Evolutionary conservation across 192 early-diverging fungal species (phyloP), one percentile per base, ranked within the genome.

Genomic region (Backusella morwellensis): DNA sequence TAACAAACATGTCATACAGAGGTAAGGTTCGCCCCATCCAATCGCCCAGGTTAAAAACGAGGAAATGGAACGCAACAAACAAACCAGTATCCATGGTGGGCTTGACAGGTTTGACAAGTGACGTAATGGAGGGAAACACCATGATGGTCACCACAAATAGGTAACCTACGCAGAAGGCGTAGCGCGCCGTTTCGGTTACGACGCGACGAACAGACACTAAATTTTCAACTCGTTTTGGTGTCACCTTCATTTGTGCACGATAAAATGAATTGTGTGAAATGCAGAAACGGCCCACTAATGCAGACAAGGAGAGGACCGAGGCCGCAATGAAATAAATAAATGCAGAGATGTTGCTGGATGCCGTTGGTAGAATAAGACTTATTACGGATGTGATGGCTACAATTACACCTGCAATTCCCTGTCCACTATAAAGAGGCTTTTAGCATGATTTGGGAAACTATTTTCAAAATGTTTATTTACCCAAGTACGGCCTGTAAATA

Each of bases 61-160:
- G 82, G 73, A 94, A 95, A 68, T 93, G 93, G 44, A 93, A 82
- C 0, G 92, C 87, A 32, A 92, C 87, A 84, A 92, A 92, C 38
- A 90, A 73, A 70, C 87, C 83, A 41, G 82, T 85, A 75, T 87
- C 68, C 75, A 85, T 74, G 6, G 35, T 19, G 26, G 23, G 9
- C 9, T 36, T 44, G 42, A 80, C 79, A 29, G 90, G 88, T 70
- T 88, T 86, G 56, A 95, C 88, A 35, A 91, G 80, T 1, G 91
- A 84, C 0, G 93, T 95, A 41, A 95, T 85, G 8, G 93, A 91
- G 0, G 94, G 94, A 77, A 90, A 95, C 7, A 94, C 79, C 14
- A 89, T 83, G 12, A 95, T 78, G 0, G 94, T 95, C 42, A 94
- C 77, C 8, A 85, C 71, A 81, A 92, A 94, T 47, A 90, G 82